A percentile compares a stretch with the other conserved stretches of the same genome.
phyloP scores from a whole-genome alignment of 306 rosid species.

The Vigna unguiculata region DNA sequence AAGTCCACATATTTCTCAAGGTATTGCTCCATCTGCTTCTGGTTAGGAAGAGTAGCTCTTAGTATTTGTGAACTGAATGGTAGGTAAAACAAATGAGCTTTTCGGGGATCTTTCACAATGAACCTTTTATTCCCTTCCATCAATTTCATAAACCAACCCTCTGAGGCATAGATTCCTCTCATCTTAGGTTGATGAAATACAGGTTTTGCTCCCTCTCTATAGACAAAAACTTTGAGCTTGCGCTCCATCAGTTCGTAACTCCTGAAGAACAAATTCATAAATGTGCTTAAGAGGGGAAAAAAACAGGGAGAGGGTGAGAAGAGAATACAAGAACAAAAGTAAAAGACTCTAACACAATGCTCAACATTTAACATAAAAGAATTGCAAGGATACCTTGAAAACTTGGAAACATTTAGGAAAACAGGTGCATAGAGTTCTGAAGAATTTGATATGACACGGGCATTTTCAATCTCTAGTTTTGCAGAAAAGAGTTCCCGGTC shows the following conservation, averaged over 20 bases:
- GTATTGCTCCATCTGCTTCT: slow-evolving; percentile 61
- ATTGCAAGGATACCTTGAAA: slow-evolving; percentile 61
- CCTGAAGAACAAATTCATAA: slow-evolving; percentile 55
- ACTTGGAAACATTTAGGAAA: slow-evolving; percentile 71
- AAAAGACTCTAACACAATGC: slow-evolving; percentile 6
- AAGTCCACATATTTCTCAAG: slow-evolving; percentile 67
- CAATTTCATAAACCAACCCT: slow-evolving; percentile 95
- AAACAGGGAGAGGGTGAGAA: too few species aligned
- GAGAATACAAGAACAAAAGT: slow-evolving; percentile 10
- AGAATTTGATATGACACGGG: slow-evolving; percentile 49
- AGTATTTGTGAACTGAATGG: slow-evolving; percentile 80
- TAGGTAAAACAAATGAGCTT: slow-evolving; percentile 86
- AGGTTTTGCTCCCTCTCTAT: slow-evolving; percentile 84
- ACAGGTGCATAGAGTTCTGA: slow-evolving; percentile 67
- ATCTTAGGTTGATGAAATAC: slow-evolving; percentile 82
- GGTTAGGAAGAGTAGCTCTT: slow-evolving; percentile 55
- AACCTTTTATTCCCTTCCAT: slow-evolving; percentile 70
- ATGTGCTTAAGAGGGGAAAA: too few species aligned
- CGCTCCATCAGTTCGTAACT: slow-evolving; percentile 87
- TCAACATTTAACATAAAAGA: slow-evolving; percentile 16
- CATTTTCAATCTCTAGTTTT: slow-evolving; percentile 68
- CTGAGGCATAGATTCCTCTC: slow-evolving; percentile 92
- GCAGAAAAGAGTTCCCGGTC: slow-evolving; percentile 76
- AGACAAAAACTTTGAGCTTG: slow-evolving; percentile 78
- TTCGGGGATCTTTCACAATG: slow-evolving; percentile 68